These are phyloP conservation scores for Ogataea hybrid DNA, from an alignment of 1,139 yeast genomes.

Conservation along the genomic window DNA sequence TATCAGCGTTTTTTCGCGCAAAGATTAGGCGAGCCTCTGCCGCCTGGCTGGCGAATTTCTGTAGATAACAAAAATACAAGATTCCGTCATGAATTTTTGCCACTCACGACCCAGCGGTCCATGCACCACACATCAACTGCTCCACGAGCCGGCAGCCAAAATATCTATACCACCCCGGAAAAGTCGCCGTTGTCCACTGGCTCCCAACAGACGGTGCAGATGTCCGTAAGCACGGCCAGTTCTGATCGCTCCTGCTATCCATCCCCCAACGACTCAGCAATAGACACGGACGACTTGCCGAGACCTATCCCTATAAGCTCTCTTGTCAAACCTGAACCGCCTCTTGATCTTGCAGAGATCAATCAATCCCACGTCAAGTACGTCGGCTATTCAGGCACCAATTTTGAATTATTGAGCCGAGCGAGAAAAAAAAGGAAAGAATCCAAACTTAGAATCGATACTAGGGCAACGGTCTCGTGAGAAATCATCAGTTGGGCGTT, in stretches of 20 bases:
- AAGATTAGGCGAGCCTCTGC: no score
- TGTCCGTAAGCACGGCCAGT: no score
- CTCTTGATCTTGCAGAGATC: constrained; percentile 5
- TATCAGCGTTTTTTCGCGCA: no score
- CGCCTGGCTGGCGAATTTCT: no score
- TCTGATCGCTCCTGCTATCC: constrained; percentile 4
- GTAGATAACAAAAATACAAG: constrained; percentile 20
- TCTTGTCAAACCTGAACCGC: not conserved
- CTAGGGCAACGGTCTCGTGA: not conserved
- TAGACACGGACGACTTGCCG: constrained; percentile 12
- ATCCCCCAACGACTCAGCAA: constrained; percentile 15
- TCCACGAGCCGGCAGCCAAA: not conserved
- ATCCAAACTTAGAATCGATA: not conserved
- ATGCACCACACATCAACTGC: no score
- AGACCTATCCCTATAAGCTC: constrained; percentile 13
- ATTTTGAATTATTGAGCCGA: constrained; percentile 2
- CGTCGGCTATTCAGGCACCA: constrained; percentile 10
- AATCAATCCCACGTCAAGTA: constrained; percentile 2
- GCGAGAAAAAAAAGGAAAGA: not conserved
- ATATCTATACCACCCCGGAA: constrained; percentile 1
- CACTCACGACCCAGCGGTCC: not conserved
- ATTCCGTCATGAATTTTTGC: constrained; percentile 14
- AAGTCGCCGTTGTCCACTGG: not conserved
- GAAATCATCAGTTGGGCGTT: no score
- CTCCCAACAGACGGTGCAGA: not conserved